Percentiles rank a stretch among this genome's conserved stretches.
phyloP scores from a whole-genome alignment of 2,329 filamentous ascomycete species.

The Diplocarpon rosae region DNA sequence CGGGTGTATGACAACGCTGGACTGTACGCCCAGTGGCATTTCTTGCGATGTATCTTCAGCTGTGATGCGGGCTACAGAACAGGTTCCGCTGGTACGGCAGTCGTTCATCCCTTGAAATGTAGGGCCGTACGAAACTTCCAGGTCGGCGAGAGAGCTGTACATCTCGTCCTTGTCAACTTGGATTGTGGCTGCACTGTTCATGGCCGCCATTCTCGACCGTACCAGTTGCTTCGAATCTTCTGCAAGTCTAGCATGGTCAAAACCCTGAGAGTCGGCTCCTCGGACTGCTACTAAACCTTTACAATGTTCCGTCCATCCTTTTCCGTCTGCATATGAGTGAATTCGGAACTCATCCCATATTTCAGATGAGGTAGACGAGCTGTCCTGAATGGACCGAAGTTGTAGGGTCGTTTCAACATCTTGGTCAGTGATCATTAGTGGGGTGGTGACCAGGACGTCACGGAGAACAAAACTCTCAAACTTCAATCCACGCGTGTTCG shows the following conservation, averaged over 20 bases:
- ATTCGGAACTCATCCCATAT: constrained; percentile 46
- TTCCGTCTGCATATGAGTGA: constrained; percentile 39
- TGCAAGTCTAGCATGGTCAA: constrained; percentile 24
- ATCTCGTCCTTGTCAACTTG: constrained; percentile 30
- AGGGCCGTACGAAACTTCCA: constrained; percentile 40
- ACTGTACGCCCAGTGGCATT: constrained; percentile 37
- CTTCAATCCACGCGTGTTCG: constrained; percentile 20
- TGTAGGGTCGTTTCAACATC: constrained; percentile 40
- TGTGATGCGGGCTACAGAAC: constrained; percentile 28
- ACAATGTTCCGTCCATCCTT: constrained; percentile 49
- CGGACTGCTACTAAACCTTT: constrained; percentile 38
- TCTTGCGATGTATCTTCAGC: constrained; percentile 33
- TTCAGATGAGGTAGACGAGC: constrained; percentile 31
- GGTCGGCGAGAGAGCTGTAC: constrained; percentile 36
- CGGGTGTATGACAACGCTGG: constrained; percentile 34
- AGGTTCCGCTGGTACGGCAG: constrained; percentile 31
- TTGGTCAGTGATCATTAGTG: constrained; percentile 36
- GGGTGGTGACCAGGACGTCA: constrained; percentile 35
- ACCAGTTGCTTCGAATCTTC: constrained; percentile 15
- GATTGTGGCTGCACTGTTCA: constrained; percentile 20
- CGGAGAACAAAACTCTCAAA: constrained; percentile 37
- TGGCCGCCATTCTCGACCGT: constrained; percentile 26
- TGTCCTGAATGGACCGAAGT: constrained; percentile 34
- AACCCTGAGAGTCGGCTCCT: constrained; percentile 30
- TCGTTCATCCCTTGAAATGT: constrained; percentile 40